Conservation (phyloP, 257 asterid genomes). For the Penstemon eatonii region DNA sequence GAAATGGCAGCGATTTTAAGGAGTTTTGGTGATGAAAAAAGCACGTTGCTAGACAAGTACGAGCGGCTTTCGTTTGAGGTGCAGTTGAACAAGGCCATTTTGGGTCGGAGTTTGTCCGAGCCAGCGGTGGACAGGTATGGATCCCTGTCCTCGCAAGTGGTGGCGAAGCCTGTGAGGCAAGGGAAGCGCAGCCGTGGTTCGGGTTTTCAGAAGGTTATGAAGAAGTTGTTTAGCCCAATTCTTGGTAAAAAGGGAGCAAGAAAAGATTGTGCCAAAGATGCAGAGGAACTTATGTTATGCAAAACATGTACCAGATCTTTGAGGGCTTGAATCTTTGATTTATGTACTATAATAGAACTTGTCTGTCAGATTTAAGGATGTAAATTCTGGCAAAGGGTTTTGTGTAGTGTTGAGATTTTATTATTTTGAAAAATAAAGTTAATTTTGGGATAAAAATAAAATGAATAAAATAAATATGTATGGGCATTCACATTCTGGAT, state of each 20-base stretch:
- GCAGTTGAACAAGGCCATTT: constrained; percentile 76
- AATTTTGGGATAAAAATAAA: background rate
- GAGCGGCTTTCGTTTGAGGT: constrained; percentile 86
- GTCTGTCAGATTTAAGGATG: background rate
- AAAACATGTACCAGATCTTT: constrained; percentile 63
- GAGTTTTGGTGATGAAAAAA: constrained; percentile 74
- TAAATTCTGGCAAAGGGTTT: constrained; percentile 2
- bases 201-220: constrained; percentile 56
- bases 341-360: background rate
- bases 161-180: constrained; percentile 22
- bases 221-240: constrained; percentile 57
- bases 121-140: constrained; percentile 33
- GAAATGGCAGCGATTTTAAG: constrained; percentile 39
- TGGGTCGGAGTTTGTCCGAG: constrained; percentile 76
- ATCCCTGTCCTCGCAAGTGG: no score
- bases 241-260: constrained; percentile 38
- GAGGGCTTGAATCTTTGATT: constrained; percentile 31
- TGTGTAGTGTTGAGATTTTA: background rate
- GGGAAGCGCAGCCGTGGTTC: constrained; percentile 32
- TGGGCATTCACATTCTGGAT: background rate
- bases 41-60: constrained; percentile 71
- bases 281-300: constrained; percentile 38
- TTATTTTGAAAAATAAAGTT: background rate
- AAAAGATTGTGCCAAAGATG: constrained; percentile 24
- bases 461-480: background rate